Evolutionary conservation across 495 filamentous ascomycete genomes (phyloP).

Genomic region (Neurospora sp.): DNA sequence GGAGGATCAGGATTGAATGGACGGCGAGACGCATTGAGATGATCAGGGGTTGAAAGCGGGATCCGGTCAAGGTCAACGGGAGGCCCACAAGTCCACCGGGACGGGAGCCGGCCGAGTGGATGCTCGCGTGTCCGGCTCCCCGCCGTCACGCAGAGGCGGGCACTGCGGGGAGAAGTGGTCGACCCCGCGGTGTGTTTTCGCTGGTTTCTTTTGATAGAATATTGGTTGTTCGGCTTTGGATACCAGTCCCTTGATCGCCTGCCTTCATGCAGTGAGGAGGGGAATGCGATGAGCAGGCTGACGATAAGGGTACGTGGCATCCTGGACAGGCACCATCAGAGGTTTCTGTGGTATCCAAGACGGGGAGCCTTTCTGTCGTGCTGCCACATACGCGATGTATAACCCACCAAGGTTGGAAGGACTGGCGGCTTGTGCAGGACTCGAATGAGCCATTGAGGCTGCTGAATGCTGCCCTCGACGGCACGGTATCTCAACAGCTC

Average conservation of each 20-base stretch:
- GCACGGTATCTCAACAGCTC: background rate
- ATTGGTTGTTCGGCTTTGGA: background rate
- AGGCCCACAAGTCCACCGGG: background rate
- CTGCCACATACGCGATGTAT: background rate
- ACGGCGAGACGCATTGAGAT: background rate
- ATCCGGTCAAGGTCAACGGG: background rate
- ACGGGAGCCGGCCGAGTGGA: background rate
- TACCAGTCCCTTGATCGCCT: background rate
- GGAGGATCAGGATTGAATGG: background rate
- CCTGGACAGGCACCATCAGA: background rate
- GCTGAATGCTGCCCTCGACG: background rate
- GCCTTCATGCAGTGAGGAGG: background rate
- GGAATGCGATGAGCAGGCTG: background rate
- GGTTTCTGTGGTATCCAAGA: background rate
- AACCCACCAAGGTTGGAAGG: background rate
- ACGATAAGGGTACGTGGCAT: background rate
- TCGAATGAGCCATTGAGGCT: background rate
- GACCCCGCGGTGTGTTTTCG: background rate
- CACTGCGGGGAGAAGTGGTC: background rate
- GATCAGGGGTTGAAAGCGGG: background rate
- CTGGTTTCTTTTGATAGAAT: background rate
- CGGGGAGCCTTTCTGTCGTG: background rate
- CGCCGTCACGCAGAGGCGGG: background rate
- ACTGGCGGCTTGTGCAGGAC: background rate
- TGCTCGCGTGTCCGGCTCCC: background rate